Evolutionary conservation across 2,329 filamentous ascomycete genomes (phyloP), one percentile per base, ranked within the genome.

Genomic region (Fusarium sp.): DNA sequence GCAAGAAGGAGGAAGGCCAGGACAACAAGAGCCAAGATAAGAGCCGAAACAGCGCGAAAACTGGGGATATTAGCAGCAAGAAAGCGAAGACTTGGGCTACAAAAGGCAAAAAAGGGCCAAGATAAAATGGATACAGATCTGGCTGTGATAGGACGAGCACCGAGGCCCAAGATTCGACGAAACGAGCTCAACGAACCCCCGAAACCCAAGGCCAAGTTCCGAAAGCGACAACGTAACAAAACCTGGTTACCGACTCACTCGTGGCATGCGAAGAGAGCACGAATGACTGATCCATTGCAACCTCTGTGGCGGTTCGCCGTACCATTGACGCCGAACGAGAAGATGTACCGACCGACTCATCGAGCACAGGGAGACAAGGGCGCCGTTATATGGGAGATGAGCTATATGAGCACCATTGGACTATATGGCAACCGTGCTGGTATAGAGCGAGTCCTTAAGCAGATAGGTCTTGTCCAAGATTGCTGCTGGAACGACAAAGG

Each of bases 201-300:
- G 0, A 73, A 70, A 45, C 72, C 86, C 2, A 83, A 82, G 39
- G 85, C 78, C 19, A 93, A 89, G 69, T 98, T 92, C 72, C 87
- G 89, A 65, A 95, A 92, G 76, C 88, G 95, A 29, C 94, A 98
- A 73, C 79, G 89, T 41, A 83, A 91, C 74, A 98, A 98, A 79
- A 93, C 91, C 3, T 97, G 94, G 92, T 80, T 99, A 14, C 95
- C 95, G 0, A 98, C 95, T 7, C 95, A 99, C 74, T 78, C 96
- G 63, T 99, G 91, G 84, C 93, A 97, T 76, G 88, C 94, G 3
- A 99, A 99, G 75, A 83, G 95, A 57, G 92, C 95, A 19, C 90
- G 85, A 57, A 96, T 99, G 91, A 93, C 93, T 1, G 83, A 86
- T 8, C 89, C 91, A 0, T 88, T 85, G 44, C 83, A 89, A 39